A percentile compares a stretch with the other conserved stretches of the same genome.
phyloP scores from a whole-genome alignment of 2,329 filamentous ascomycete species.

The Fonsecaea pugnacius region DNA sequence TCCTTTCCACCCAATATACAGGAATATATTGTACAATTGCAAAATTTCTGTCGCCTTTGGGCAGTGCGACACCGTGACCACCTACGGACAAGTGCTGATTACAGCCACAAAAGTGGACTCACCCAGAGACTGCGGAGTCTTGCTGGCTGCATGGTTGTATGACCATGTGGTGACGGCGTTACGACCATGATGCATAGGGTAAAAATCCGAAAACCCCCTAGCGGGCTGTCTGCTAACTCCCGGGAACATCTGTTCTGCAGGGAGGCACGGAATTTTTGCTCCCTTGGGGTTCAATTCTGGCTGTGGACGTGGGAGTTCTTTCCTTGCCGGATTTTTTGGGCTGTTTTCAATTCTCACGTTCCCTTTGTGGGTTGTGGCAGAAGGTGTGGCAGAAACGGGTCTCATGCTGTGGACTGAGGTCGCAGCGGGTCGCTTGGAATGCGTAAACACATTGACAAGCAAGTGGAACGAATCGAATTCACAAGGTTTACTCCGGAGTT shows the following conservation, averaged over 20 bases:
- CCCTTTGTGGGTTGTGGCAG: neutral
- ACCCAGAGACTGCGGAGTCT: slow-evolving; percentile 14
- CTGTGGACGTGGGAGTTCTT: neutral
- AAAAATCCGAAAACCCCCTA: slow-evolving; percentile 13
- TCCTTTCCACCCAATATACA: neutral
- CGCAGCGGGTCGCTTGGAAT: neutral
- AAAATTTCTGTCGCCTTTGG: neutral
- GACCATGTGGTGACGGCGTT: slow-evolving; percentile 13
- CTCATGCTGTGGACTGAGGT: neutral
- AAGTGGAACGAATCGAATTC: neutral
- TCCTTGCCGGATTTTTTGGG: neutral
- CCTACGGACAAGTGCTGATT: slow-evolving; percentile 15
- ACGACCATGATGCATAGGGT: slow-evolving; percentile 17
- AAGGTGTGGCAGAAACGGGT: neutral
- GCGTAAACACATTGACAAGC: neutral
- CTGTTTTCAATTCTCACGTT: neutral
- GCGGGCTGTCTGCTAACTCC: slow-evolving; percentile 18
- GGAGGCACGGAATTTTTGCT: slow-evolving; percentile 20
- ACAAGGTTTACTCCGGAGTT: neutral
- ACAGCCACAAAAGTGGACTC: slow-evolving; percentile 18
- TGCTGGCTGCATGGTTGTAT: slow-evolving; percentile 6
- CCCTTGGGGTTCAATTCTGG: neutral
- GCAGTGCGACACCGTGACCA: neutral
- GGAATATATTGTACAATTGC: neutral
- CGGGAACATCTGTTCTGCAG: slow-evolving; percentile 15